Base-by-base conservation (phyloP, 2,329 filamentous ascomycete genomes). In the Capronia coronata region DNA sequence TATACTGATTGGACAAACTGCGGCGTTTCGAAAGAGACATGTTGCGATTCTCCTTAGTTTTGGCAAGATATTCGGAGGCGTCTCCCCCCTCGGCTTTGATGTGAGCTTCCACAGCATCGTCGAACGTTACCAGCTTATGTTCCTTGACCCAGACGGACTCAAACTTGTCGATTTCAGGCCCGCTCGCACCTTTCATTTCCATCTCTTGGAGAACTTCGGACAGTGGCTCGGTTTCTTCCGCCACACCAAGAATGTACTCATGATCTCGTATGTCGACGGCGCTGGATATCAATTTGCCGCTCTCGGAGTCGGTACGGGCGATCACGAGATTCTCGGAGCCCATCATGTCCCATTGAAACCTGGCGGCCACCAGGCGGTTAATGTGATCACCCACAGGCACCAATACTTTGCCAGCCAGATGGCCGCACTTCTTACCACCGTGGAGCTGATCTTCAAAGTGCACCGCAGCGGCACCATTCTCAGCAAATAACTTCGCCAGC, bases 311-410 rank as follows among this genome's bases (percentile, higher is more conserved):
- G 1, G 93, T 97, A 50, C 93, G 83, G 2, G 93, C 93, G 64
- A 98, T 93, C 35, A 97, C 82, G 2, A 97, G 77, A 67, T 94
- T 97, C 72, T 98, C 93, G 45, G 81, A 83, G 40, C 91, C 93
- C 91, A 98, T 97, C 61, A 96, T 77, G 63, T 98, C 93, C 91
- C 91, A 98, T 65, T 98, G 93, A 72, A 95, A 96, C 52, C 93
- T 83, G 2, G 91, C 83, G 1, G 93, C 90, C 16, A 89, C 83
- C 3, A 98, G 80, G 22, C 93, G 84, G 72, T 95, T 96, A 75
- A 97, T 94, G 72, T 98, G 93, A 67, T 97, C 93, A 53, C 89
- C 86, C 0, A 90, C 82, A 0, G 93, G 91, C 2, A 97, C 93
- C 7, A 98, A 75, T 1, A 97, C 93, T 68, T 97, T 98, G 59